These are phyloP conservation scores for Coprinellus aureogranulatus DNA, from an alignment of 768 basidiomycete species.

Conservation along the genomic window DNA sequence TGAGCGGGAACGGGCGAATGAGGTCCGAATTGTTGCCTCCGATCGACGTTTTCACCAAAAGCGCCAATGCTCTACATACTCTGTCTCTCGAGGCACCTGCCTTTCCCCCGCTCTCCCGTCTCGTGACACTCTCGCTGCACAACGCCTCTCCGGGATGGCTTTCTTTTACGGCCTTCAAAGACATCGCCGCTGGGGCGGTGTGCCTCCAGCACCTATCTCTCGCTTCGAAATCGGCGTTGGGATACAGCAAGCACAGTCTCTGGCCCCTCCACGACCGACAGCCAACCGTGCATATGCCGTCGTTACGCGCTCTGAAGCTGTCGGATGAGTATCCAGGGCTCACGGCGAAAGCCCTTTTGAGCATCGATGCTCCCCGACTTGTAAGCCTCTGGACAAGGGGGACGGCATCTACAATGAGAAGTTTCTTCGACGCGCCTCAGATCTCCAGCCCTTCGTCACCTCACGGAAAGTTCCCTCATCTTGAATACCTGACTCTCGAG, in stretches of 20 bases:
- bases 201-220: conserved; percentile 5
- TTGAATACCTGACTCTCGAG: conserved; percentile 8
- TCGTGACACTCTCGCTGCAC: conserved; percentile 7
- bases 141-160: neutral
- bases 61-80: neutral
- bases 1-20: neutral
- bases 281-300: neutral
- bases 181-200: neutral
- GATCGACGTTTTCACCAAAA: neutral
- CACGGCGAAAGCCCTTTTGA: neutral
- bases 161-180: neutral
- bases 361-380: conserved; percentile 4
- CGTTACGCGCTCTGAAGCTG: conserved; percentile 1
- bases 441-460: neutral
- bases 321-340: neutral
- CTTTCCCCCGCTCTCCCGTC: neutral
- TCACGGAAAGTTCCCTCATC: neutral
- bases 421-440: conserved; percentile 5
- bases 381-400: neutral
- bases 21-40: neutral
- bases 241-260: neutral
- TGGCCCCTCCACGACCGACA: neutral
- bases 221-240: neutral
- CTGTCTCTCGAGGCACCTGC: neutral
- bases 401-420: neutral